Conservation (phyloP, 179 eudicot species). For the Spergularia azorica region DNA sequence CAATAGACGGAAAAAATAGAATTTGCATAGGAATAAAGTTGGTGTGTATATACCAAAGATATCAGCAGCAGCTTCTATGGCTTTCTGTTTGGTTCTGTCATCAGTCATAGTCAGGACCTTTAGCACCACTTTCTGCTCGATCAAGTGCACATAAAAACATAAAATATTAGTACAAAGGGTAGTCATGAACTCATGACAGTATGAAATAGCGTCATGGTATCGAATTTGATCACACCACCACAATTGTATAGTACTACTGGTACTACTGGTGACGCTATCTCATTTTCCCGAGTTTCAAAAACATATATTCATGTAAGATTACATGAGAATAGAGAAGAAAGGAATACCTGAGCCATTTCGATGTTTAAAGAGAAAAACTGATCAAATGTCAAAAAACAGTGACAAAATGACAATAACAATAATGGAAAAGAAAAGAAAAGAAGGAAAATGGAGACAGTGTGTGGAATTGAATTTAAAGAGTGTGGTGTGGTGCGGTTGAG, state of each 20-base stretch:
- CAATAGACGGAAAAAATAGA: too few species aligned
- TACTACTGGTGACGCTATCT: too few species aligned
- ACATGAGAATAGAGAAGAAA: not conserved
- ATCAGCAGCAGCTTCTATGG: conserved; percentile 94
- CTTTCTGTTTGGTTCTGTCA: conserved; percentile 89
- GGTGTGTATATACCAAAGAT: conserved; percentile 41
- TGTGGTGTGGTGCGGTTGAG: not conserved
- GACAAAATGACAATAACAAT: not conserved
- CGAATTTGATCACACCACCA: too few species aligned
- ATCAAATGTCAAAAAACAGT: not conserved
- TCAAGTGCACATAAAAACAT: not conserved
- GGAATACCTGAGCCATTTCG: conserved; percentile 35
- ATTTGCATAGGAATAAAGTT: too few species aligned
- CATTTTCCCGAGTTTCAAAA: too few species aligned
- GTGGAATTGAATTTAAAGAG: not conserved
- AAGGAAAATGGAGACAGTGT: not conserved
- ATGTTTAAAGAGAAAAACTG: not conserved
- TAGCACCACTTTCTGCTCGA: conserved; percentile 69
- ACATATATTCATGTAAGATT: not conserved
- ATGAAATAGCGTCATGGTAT: too few species aligned
- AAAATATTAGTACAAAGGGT: too few species aligned
- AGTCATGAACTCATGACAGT: too few species aligned
- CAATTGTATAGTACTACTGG: too few species aligned
- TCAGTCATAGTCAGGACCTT: conserved; percentile 93
- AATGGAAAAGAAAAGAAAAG: not conserved